These are phyloP conservation scores for Penicillium herquei DNA, from an alignment of 495 filamentous ascomycete genomes.

Conservation along the genomic window DNA sequence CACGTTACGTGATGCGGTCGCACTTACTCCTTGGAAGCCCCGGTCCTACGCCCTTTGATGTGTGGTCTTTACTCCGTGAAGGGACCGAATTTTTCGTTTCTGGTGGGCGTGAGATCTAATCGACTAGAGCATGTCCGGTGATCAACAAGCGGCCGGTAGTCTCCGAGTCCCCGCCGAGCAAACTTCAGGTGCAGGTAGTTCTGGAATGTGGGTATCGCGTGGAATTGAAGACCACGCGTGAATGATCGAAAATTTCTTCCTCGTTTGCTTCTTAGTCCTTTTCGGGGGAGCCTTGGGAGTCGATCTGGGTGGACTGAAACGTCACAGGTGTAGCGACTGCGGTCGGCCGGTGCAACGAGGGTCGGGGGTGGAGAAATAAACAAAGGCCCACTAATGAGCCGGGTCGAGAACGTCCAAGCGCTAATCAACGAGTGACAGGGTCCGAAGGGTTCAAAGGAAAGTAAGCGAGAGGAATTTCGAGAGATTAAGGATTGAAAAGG, in stretches of 20 bases:
- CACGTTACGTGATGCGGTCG: background rate
- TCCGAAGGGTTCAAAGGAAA: background rate
- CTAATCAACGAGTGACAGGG: constrained; percentile 6
- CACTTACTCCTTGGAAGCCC: constrained; percentile 8
- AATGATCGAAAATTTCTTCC: background rate
- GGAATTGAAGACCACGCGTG: background rate
- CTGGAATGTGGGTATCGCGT: background rate
- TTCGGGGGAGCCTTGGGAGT: background rate
- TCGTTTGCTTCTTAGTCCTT: background rate
- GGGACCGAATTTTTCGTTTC: too few species aligned
- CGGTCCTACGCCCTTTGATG: background rate
- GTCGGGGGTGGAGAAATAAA: constrained; percentile 31
- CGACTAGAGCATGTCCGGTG: constrained; percentile 2
- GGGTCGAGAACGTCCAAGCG: constrained; percentile 4
- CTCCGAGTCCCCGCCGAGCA: background rate
- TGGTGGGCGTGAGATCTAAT: too few species aligned
- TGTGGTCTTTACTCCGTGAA: background rate
- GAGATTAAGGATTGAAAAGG: background rate
- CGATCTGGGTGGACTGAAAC: background rate
- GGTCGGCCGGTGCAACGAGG: constrained; percentile 31
- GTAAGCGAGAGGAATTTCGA: background rate
- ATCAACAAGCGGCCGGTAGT: background rate
- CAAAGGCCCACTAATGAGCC: constrained; percentile 21
- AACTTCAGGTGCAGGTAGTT: background rate
- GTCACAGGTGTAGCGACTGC: constrained; percentile 8